Base-by-base conservation (phyloP, 805 yeast genomes). In the Schwanniomyces pseudopolymorphus region DNA sequence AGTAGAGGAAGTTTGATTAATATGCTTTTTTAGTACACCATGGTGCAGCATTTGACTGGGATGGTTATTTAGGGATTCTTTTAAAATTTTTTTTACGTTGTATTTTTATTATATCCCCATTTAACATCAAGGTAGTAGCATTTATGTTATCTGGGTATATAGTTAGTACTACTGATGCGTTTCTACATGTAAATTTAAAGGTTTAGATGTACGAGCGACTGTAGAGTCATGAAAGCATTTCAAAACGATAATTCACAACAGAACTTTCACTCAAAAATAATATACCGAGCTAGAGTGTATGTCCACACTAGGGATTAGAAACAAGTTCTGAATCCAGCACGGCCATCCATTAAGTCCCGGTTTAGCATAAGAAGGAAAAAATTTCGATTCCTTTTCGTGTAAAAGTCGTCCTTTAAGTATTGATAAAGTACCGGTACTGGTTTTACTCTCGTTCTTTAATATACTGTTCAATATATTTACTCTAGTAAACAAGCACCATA, bases 261-360 rank as follows among this genome's bases (percentile, higher is more conserved):
- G 57, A 54, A 54, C 56, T 50, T 40, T 40, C 33, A 42, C 51
- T 51, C 52, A 42, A 43, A 19, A 55, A 33, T 27, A 22, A 45
- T 60, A 52, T 61, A 24, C 59, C 64, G 54, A 64, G 64, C 53
- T 54, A 59, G 62, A 59, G 65, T 55, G 65, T 56, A 59, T 59
- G 59, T 45, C 55, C 60, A 53, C 56, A 57, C 56, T 58, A 54
- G 59, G 57, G 51, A 43, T 31, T 27, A 14, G n/a, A 19, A 39
- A 9, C 21, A 14, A 21, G 13, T 25, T 19, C 42, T 22, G 28
- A 28, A 27, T 36, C 59, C 62, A 37, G 58, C 60, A 56, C 52
- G 58, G 45, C 48, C 61, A 56, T 50, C 54, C 61, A 58, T 53
- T 55, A 45, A 45, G 48, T 46, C 58, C 60, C 52, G 57, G 27